Evolutionary conservation across 106 monocot species (phyloP).

Genomic region (Platanthera zijinensis): DNA sequence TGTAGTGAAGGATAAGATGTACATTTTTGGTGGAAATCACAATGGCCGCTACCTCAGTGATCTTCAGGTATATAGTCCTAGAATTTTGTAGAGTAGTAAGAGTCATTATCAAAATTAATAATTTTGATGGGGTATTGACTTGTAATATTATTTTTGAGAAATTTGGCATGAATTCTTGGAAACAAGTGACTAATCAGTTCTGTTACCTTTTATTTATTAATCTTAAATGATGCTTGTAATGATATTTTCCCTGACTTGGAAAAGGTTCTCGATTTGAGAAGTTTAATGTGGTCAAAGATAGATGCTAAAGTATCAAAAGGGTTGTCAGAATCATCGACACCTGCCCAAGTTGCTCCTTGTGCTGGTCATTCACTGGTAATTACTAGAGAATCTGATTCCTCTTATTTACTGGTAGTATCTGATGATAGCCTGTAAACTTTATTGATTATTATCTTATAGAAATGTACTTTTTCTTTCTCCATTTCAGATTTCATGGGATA

Average conservation of each 20-base stretch:
- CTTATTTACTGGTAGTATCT: neutral
- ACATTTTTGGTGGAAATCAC: slow-evolving; percentile 92
- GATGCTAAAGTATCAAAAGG: slow-evolving; percentile 42
- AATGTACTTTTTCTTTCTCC: neutral
- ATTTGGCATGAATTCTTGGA: neutral
- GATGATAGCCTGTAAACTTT: neutral
- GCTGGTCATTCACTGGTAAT: slow-evolving; percentile 98
- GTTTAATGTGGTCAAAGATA: slow-evolving; percentile 83
- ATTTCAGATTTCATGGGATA: slow-evolving; percentile 71
- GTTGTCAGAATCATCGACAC: slow-evolving; percentile 26
- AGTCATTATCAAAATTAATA: neutral
- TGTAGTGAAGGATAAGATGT: slow-evolving; percentile 90
- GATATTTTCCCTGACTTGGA: slow-evolving; percentile 11
- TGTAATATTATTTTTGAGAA: neutral
- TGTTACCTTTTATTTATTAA: neutral
- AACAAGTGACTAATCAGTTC: neutral
- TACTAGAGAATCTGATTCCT: neutral
- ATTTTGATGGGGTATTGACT: neutral
- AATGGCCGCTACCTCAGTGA: slow-evolving; percentile 97
- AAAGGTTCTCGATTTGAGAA: slow-evolving; percentile 94
- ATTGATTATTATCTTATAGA: neutral
- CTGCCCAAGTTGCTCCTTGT: slow-evolving; percentile 39
- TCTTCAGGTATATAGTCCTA: slow-evolving; percentile 56
- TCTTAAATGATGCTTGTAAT: neutral
- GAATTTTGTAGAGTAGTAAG: neutral